Evolutionary conservation across 768 basidiomycete species (phyloP), one percentile per base, ranked within the genome.

Genomic region (Russula sp.): DNA sequence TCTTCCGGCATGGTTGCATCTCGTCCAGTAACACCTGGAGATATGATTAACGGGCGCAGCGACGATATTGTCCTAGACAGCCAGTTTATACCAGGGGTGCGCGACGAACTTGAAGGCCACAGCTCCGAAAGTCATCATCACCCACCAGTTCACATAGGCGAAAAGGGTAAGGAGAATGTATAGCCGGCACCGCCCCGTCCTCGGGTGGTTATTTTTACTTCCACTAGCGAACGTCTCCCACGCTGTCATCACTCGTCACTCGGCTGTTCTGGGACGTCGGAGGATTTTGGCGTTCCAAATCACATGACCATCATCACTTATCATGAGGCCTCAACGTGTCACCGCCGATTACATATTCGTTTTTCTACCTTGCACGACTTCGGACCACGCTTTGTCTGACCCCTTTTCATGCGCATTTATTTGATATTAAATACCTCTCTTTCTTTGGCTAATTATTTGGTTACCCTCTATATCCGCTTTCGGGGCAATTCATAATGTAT

Each of bases 1-100:
- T 89, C 89, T 26, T 87, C 88, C 16, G 89, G 87, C 3, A 73
- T 86, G 40, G 82, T 81, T 16, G 82, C 87, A 6, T 91, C 90
- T 57, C 83, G 90, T 64, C 90, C 90, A 14, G 85, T 81, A 20
- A 92, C 90, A 6, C 90, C 90, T 16, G 60, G 62, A 7, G 64
- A 65, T 4, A 3, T 32, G 14, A 32, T 52, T 5, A 57, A 26
- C 24, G 54, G 24, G 20, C 64, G 64, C 22, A 28, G 36, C 69
- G 71, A 75, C 71, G 38, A 55, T 26, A 54, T 62, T 40, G 59
- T 26, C 34, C 14, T 61, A 24, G 63, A 59, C 5, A 59, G 36
- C 50, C 61, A 59, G 22, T 32, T 40, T 30, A 20, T 46, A 9
- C 54, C 48, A 36, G 53, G 22, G 11, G 22, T 62, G 32, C 42